Evolutionary conservation across 2,329 filamentous ascomycete species (phyloP), one percentile per base, ranked within the genome.

Genomic region (Coniella lustricola): DNA sequence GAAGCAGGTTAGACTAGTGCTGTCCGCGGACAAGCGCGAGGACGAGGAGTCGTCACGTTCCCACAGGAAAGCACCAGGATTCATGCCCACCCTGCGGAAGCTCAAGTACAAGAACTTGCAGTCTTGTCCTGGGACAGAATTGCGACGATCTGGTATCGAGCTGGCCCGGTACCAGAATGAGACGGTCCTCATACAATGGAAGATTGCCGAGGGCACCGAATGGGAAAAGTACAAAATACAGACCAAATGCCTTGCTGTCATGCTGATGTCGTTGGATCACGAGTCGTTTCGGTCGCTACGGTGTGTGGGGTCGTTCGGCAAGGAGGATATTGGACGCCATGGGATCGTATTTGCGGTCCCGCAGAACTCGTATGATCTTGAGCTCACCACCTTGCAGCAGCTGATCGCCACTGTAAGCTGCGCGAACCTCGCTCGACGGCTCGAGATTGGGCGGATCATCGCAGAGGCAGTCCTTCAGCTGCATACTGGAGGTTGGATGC

Each of bases 401-500:
- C 47, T 56, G 7, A 53, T 58, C 4, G n/a, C 16, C 1, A 29
- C 17, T 22, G 18, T 51, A 32, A 35, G 16, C 5, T 18, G 37
- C 14, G 44, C 53, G 4, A 51, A 51, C 3, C 47, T 56, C 14
- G 48, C 35, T 20, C 39, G 54, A 18, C 44, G 56, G 9, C 48
- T 60, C 37, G 46, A 52, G 17, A 31, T 61, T 7, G 52, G 48
- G 13, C 53, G 49, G 18, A 41, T 29, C 7, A 49, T 61, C n/a
- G 55, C 55, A 14, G 53, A 60, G 38, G 58, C 59, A 10, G 44
- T 63, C 7, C 52, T 62, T 7, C 58, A 58, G 40, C 52, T 63
- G 4, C 61, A 63, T 49, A 62, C 60, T 5, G 56, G 57, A 14
- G 60, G 61, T 14, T 64, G 61, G 61, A 52, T 63, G 20, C 60